Evolutionary conservation across 2,329 filamentous ascomycete species (phyloP).

Genomic region (Emmonsia crescens): DNA sequence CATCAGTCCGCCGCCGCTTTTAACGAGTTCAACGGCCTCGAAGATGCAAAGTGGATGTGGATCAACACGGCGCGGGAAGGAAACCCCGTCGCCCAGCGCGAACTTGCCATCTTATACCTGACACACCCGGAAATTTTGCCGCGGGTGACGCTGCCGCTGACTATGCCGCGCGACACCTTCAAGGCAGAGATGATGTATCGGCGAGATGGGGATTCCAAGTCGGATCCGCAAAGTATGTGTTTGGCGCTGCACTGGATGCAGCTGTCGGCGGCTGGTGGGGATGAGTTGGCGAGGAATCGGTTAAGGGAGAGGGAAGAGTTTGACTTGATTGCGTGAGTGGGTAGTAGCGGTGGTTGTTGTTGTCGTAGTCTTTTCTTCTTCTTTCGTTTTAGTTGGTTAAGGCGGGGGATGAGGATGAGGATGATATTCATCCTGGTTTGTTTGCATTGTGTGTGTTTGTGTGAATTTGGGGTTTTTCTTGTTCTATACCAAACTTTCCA

Average conservation of each 20-base stretch:
- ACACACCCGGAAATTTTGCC: conserved; percentile 78
- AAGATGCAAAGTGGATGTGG: conserved; percentile 80
- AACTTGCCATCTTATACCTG: conserved; percentile 86
- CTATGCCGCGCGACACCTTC: conserved; percentile 78
- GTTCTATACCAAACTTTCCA: conserved; percentile 16
- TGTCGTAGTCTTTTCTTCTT: neutral
- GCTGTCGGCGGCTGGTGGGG: conserved; percentile 71
- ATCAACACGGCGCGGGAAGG: conserved; percentile 91
- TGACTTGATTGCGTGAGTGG: conserved; percentile 43
- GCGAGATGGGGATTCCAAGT: conserved; percentile 52
- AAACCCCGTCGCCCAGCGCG: conserved; percentile 75
- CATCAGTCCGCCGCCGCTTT: neutral
- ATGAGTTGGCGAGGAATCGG: conserved; percentile 72
- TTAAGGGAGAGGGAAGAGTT: conserved; percentile 60
- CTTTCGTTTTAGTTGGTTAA: neutral
- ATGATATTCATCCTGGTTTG: too few relatives aligned
- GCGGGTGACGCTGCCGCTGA: conserved; percentile 70
- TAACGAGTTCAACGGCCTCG: conserved; percentile 27
- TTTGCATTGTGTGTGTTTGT: too few relatives aligned
- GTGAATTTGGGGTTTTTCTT: conserved; percentile 2
- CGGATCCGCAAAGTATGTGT: conserved; percentile 82
- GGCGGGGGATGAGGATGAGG: too few relatives aligned
- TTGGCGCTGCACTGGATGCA: conserved; percentile 98
- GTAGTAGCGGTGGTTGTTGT: neutral
- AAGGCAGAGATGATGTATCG: conserved; percentile 71